Evolutionary conservation across 176 grass and related monocot species (phyloP).

Genomic region (Pontederia crassipes): DNA sequence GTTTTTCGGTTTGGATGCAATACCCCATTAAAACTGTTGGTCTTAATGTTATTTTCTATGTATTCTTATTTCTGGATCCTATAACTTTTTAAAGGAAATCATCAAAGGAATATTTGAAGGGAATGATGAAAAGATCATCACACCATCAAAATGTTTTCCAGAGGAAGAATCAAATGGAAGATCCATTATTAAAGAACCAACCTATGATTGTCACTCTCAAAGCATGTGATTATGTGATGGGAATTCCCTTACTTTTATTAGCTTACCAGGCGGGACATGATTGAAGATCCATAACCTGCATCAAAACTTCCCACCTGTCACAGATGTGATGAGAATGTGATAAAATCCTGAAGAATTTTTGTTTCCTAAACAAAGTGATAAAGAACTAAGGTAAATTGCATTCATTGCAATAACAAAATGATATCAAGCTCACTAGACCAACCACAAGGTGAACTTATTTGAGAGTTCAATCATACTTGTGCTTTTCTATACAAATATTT

Average conservation of each 20-base stretch:
- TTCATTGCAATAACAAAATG: no score
- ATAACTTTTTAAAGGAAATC: no score
- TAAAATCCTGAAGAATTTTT: not conserved
- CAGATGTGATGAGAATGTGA: constrained; percentile 5
- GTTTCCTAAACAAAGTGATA: not conserved
- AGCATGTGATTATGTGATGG: not conserved
- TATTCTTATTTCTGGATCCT: no score
- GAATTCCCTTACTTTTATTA: not conserved
- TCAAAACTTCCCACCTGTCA: constrained; percentile 87
- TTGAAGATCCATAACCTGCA: constrained; percentile 89
- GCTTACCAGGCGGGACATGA: constrained; percentile 88
- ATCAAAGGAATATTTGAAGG: no score
- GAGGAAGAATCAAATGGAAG: not conserved
- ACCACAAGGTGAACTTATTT: no score
- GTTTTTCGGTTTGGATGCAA: not conserved
- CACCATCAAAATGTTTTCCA: not conserved
- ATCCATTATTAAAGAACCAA: not conserved
- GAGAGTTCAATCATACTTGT: no score
- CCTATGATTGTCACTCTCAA: not conserved
- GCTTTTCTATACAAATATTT: not conserved
- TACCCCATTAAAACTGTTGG: not conserved
- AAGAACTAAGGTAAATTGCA: not conserved
- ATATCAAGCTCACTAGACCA: no score
- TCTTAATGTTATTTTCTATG: no score
- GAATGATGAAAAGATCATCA: no score